Percentiles rank a stretch among this genome's conserved stretches.
Conservation (phyloP, 352 stramenopile species). For the Elongisporangium anandrum region DNA sequence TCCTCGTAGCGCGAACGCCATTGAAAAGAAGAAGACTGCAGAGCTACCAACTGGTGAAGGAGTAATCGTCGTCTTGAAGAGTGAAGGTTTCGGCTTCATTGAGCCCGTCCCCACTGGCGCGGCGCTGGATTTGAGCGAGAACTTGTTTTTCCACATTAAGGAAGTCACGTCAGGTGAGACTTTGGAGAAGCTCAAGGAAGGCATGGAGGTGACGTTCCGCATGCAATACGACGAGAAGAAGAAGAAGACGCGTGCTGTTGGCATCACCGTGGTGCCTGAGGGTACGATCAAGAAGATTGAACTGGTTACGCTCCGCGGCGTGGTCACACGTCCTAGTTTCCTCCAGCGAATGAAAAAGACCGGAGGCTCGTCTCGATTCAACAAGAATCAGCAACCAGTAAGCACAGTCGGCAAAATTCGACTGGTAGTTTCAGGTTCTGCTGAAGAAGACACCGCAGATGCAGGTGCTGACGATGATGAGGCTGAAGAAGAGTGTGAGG, state of each 20-base stretch:
- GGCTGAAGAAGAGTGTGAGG: slow-evolving; percentile 13
- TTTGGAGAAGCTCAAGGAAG: slow-evolving; percentile 54
- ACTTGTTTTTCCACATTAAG: slow-evolving; percentile 81
- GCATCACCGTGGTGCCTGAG: slow-evolving; percentile 40
- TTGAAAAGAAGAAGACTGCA: slow-evolving; percentile 12
- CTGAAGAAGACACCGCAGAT: slow-evolving; percentile 3
- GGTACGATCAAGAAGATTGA: slow-evolving; percentile 58
- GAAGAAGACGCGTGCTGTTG: slow-evolving; percentile 56
- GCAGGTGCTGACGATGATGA: slow-evolving; percentile 7
- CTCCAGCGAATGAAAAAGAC: slow-evolving; percentile 37
- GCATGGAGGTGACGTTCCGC: slow-evolving; percentile 65
- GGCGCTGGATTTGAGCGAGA: slow-evolving; percentile 35
- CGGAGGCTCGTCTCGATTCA: slow-evolving; percentile 19
- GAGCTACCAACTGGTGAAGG: slow-evolving; percentile 35
- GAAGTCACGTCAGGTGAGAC: slow-evolving; percentile 53
- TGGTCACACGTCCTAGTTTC: slow-evolving; percentile 63
- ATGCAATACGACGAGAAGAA: slow-evolving; percentile 66
- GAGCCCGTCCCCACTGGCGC: slow-evolving; percentile 29
- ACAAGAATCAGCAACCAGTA: slow-evolving; percentile 32
- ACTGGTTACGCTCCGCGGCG: slow-evolving; percentile 25
- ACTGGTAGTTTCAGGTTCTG: slow-evolving; percentile 9
- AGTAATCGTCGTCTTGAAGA: slow-evolving; percentile 59
- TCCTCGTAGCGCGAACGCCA: slow-evolving; percentile 9
- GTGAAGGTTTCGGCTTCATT: slow-evolving; percentile 78
- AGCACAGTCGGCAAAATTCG: slow-evolving; percentile 62